phyloP scores from a whole-genome alignment of 1,284 basidiomycete species.

The Irpex rosettiformis region DNA sequence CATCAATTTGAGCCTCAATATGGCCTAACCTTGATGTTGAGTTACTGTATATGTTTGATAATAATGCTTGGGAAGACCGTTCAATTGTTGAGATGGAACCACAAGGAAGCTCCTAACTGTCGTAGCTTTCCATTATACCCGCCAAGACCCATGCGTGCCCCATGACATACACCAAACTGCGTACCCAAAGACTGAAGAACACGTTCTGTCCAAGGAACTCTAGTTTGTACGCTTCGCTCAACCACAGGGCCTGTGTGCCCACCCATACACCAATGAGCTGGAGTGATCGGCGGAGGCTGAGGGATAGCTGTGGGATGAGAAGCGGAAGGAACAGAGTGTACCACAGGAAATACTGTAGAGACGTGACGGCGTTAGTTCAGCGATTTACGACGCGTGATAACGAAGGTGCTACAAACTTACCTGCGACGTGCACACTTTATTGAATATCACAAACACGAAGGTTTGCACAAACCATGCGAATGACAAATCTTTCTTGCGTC shows the following conservation, averaged over 20 bases:
- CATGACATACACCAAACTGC: slow-evolving; percentile 71
- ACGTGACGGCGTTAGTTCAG: neutral
- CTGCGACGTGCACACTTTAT: slow-evolving; percentile 98
- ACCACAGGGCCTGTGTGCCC: slow-evolving; percentile 80
- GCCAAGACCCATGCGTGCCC: slow-evolving; percentile 78
- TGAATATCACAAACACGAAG: slow-evolving; percentile 87
- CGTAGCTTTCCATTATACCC: slow-evolving; percentile 55
- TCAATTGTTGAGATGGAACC: too few relatives aligned
- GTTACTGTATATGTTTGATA: too few relatives aligned
- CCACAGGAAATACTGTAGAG: slow-evolving; percentile 93
- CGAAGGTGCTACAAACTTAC: slow-evolving; percentile 40
- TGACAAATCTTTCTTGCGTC: slow-evolving; percentile 52
- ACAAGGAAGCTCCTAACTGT: too few relatives aligned
- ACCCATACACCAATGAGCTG: slow-evolving; percentile 66
- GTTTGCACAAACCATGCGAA: slow-evolving; percentile 94
- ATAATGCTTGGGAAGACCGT: too few relatives aligned
- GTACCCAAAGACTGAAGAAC: slow-evolving; percentile 73
- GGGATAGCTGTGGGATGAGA: slow-evolving; percentile 62
- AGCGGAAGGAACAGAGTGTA: slow-evolving; percentile 90
- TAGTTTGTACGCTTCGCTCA: slow-evolving; percentile 82
- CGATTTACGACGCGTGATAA: neutral
- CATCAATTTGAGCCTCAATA: too few relatives aligned
- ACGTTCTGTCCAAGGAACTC: slow-evolving; percentile 81
- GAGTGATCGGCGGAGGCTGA: slow-evolving; percentile 43
- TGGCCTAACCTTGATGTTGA: too few relatives aligned